These are phyloP conservation scores for Tillandsia fasciculata DNA, from an alignment of 176 grass and related monocot species.

Conservation along the genomic window DNA sequence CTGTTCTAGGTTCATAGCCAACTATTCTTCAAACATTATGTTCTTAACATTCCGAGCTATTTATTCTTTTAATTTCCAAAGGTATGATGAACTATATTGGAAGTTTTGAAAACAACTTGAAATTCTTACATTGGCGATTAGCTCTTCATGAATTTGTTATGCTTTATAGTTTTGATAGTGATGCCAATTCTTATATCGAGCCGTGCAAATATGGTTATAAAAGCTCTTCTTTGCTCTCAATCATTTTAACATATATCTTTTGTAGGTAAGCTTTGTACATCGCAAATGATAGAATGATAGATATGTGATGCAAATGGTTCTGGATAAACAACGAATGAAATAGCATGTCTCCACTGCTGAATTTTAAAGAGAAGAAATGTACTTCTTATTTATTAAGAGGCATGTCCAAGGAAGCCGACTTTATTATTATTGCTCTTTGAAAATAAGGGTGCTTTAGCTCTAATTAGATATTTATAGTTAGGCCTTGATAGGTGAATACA, in stretches of 20 bases:
- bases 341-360: too few species aligned
- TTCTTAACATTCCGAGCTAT: conserved; percentile 2
- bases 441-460: too few species aligned
- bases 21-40: not conserved
- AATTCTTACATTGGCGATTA: too few species aligned
- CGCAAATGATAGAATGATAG: too few species aligned
- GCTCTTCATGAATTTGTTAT: not conserved
- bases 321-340: too few species aligned
- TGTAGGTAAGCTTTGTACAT: too few species aligned
- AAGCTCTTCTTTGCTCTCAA: not conserved
- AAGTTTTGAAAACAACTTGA: too few species aligned
- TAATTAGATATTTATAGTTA: not conserved
- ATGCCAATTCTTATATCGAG: not conserved
- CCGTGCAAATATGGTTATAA: not conserved
- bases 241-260: not conserved
- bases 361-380: too few species aligned
- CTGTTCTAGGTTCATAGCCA: conserved; percentile 67
- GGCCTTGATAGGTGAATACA: not conserved
- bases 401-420: not conserved
- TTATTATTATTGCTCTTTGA: not conserved
- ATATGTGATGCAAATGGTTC: too few species aligned
- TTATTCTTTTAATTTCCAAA: not conserved
- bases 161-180: not conserved
- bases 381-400: not conserved
- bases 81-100: too few species aligned